A percentile compares a stretch with the other conserved stretches of the same genome.
phyloP scores from a whole-genome alignment of 352 stramenopile genomes.

The Thraustochytrium sp. region DNA sequence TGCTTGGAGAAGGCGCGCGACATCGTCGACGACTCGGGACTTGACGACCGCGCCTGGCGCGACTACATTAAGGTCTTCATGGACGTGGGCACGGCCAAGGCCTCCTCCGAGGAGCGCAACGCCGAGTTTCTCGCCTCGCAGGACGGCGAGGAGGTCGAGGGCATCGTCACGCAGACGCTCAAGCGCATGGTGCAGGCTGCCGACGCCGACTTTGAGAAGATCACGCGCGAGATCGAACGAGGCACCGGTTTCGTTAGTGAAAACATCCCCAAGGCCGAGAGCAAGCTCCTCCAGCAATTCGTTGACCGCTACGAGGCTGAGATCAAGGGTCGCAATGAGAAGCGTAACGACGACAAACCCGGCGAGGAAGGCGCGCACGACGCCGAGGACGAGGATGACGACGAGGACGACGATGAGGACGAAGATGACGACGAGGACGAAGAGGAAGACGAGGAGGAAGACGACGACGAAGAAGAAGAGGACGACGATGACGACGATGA shows the following conservation, averaged over 20 bases:
- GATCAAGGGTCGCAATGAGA: background rate
- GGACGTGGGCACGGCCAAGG: slow-evolving; percentile 19
- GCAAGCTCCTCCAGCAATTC: slow-evolving; percentile 21
- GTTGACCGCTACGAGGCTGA: background rate
- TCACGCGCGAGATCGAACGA: slow-evolving; percentile 13
- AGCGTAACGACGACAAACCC: background rate
- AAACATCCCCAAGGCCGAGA: background rate
- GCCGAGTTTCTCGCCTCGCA: background rate
- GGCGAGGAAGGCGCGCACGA: background rate
- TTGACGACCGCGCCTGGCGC: background rate
- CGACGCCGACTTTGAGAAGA: slow-evolving; percentile 35
- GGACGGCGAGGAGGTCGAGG: background rate
- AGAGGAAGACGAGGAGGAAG: slow-evolving; percentile 15
- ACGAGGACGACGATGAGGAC: background rate
- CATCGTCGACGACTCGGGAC: slow-evolving; percentile 26
- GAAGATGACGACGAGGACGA: slow-evolving; percentile 34
- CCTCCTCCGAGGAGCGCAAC: background rate
- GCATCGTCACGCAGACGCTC: slow-evolving; percentile 24
- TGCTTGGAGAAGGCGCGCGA: background rate
- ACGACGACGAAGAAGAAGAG: background rate
- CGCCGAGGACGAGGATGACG: background rate
- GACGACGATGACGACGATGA: slow-evolving; percentile 7
- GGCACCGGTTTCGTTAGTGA: background rate
- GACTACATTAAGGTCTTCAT: slow-evolving; percentile 22
- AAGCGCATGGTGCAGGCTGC: slow-evolving; percentile 23